These are phyloP conservation scores for Flaveria sonorensis DNA, from an alignment of 129 eudicot genomes.

Conservation along the genomic window DNA sequence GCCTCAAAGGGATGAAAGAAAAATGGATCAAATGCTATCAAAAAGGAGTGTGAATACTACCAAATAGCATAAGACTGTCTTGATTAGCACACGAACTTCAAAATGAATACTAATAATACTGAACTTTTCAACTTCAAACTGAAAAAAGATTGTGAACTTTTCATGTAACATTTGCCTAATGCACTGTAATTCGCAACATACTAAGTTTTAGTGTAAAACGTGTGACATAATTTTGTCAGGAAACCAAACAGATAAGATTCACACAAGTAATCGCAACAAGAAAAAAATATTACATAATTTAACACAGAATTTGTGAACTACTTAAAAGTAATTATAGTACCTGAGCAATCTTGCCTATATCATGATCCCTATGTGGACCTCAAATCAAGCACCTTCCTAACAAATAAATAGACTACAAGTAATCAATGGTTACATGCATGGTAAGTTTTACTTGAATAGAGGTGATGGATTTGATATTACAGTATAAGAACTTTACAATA, in stretches of 20 bases:
- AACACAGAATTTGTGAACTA: background rate
- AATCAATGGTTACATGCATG: background rate
- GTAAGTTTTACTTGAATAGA: background rate
- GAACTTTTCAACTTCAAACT: background rate
- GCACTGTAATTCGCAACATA: background rate
- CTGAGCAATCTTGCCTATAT: background rate
- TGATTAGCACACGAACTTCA: no score
- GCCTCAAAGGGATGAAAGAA: no score
- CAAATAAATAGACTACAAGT: background rate
- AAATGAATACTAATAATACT: no score
- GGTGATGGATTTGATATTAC: no score
- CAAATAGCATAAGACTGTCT: no score
- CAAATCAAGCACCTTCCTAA: background rate
- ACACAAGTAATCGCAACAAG: background rate
- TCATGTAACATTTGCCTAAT: background rate
- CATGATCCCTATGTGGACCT: background rate
- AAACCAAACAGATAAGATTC: background rate
- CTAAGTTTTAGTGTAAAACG: background rate
- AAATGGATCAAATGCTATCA: no score
- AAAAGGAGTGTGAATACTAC: no score
- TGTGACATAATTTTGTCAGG: slow-evolving; percentile 1
- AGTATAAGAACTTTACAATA: background rate
- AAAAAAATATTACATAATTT: background rate
- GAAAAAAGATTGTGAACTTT: background rate
- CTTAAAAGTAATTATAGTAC: background rate